Evolutionary conservation across 2,329 filamentous ascomycete genomes (phyloP).

Genomic region (Fusarium subglutinans): DNA sequence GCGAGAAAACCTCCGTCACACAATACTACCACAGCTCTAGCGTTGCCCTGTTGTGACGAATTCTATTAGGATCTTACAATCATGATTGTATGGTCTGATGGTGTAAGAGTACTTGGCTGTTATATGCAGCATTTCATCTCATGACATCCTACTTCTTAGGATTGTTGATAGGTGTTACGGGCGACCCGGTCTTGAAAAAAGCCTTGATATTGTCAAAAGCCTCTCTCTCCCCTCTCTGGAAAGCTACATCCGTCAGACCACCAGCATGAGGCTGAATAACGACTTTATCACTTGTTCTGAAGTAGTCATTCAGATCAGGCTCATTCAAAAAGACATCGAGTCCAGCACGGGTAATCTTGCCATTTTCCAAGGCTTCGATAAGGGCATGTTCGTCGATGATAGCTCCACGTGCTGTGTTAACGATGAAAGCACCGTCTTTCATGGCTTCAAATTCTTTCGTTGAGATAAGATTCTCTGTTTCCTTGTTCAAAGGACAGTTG

Average conservation of each 20-base stretch:
- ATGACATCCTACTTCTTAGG: neutral
- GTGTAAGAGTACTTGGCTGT: neutral
- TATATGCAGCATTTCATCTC: too few species aligned
- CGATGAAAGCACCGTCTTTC: conserved; percentile 57
- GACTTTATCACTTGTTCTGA: conserved; percentile 52
- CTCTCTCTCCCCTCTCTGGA: conserved; percentile 54
- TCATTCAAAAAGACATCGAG: conserved; percentile 59
- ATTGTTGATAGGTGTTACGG: conserved; percentile 50
- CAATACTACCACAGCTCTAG: too few species aligned
- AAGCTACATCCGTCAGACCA: conserved; percentile 55
- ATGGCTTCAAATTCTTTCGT: conserved; percentile 54
- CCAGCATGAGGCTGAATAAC: conserved; percentile 57
- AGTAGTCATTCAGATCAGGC: conserved; percentile 53
- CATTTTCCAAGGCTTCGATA: conserved; percentile 55
- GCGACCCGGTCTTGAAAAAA: conserved; percentile 50
- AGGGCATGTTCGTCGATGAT: conserved; percentile 60
- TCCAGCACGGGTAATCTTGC: conserved; percentile 57
- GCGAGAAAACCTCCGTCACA: too few species aligned
- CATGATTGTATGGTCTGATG: neutral
- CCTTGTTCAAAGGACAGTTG: conserved; percentile 52
- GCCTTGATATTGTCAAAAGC: conserved; percentile 57
- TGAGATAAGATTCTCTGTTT: conserved; percentile 53
- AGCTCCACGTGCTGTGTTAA: conserved; percentile 62
- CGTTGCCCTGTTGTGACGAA: too few species aligned
- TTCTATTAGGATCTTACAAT: too few species aligned